A percentile compares a stretch with the other conserved stretches of the same genome.
These are phyloP conservation scores for Rhodotorula sp. DNA, from an alignment of 1,284 basidiomycete genomes.

Conservation along the genomic window DNA sequence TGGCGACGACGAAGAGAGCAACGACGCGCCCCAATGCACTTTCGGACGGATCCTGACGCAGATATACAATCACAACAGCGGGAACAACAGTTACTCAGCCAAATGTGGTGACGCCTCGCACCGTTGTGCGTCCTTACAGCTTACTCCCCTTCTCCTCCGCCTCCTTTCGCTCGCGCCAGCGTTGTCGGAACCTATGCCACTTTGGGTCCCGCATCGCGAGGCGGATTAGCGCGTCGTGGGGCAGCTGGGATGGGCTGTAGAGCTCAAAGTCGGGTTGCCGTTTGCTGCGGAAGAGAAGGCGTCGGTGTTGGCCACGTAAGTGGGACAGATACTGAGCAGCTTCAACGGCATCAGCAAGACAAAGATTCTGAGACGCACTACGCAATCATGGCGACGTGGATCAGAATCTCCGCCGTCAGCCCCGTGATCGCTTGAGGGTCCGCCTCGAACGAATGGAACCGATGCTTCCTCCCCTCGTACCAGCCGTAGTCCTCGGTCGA, in stretches of 20 bases:
- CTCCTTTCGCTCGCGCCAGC: conserved; percentile 5
- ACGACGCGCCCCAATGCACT: no score
- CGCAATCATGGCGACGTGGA: conserved; percentile 41
- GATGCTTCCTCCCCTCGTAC: conserved; percentile 34
- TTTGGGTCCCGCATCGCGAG: conserved; percentile 28
- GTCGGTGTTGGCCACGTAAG: background rate
- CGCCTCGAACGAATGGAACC: conserved; percentile 43
- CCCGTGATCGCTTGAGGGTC: conserved; percentile 33
- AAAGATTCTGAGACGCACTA: conserved; percentile 21
- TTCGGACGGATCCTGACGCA: background rate
- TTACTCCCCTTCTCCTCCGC: conserved; percentile 2
- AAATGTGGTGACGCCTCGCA: no score
- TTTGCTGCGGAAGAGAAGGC: conserved; percentile 8
- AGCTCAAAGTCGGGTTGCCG: conserved; percentile 38
- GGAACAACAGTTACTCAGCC: background rate
- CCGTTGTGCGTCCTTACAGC: background rate
- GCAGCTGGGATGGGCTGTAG: conserved; percentile 30
- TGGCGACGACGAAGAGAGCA: no score
- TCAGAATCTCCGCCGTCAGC: conserved; percentile 43
- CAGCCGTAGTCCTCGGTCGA: conserved; percentile 39
- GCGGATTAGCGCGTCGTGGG: conserved; percentile 23
- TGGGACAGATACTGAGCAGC: background rate
- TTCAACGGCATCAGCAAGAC: no score
- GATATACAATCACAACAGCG: background rate
- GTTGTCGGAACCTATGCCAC: conserved; percentile 3